These are phyloP conservation scores for Suillus variegatus DNA, from an alignment of 768 basidiomycete genomes.

Conservation along the genomic window DNA sequence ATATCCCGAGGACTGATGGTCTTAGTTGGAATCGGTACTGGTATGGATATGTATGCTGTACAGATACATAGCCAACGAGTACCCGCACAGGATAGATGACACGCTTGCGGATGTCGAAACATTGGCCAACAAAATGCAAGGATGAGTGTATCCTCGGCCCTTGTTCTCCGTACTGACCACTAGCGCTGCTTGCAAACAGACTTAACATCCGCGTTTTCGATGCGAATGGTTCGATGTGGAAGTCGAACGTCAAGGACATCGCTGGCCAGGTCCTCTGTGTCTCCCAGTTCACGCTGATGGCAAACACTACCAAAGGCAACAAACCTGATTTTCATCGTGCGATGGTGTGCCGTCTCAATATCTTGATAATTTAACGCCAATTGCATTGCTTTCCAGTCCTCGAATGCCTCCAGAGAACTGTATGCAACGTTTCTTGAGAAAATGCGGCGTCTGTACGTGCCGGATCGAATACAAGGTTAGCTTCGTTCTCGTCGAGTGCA, in stretches of 20 bases:
- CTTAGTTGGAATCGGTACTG: slow-evolving; percentile 84
- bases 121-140: slow-evolving; percentile 84
- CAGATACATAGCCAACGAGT: slow-evolving; percentile 1
- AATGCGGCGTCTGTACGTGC: slow-evolving; percentile 64
- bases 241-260: slow-evolving; percentile 82
- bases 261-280: slow-evolving; percentile 91
- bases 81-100: slow-evolving; percentile 65
- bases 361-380: not conserved
- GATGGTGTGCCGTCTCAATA: slow-evolving; percentile 59
- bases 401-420: slow-evolving; percentile 64
- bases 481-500: slow-evolving; percentile 6
- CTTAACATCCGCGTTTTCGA: slow-evolving; percentile 77
- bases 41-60: slow-evolving; percentile 40
- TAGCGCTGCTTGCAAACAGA: slow-evolving; percentile 49
- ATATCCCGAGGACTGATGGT: slow-evolving; percentile 89
- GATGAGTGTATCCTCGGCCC: slow-evolving; percentile 2
- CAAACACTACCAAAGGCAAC: slow-evolving; percentile 83
- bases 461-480: slow-evolving; percentile 80
- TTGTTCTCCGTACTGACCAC: slow-evolving; percentile 11
- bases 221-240: slow-evolving; percentile 74
- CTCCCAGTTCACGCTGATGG: slow-evolving; percentile 91
- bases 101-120: slow-evolving; percentile 68
- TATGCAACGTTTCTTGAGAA: slow-evolving; percentile 75
- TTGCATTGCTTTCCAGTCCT: slow-evolving; percentile 43
- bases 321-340: slow-evolving; percentile 93